Evolutionary conservation across 305 asterid genomes (phyloP).

Genomic region (Fraxinus sp.): DNA sequence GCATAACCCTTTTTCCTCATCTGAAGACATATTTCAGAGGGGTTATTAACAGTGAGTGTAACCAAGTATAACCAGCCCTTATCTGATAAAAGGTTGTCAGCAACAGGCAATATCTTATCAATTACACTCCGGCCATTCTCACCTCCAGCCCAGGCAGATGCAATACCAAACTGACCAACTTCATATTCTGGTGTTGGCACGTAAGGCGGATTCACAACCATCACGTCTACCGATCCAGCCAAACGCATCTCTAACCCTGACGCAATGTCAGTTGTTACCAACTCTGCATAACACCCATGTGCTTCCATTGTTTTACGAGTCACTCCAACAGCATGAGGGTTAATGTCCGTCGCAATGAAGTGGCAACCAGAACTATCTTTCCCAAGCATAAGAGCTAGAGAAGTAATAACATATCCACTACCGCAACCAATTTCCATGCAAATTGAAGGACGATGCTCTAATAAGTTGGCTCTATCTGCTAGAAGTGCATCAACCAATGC

Average conservation of each 20-base stretch:
- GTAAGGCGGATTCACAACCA: slow-evolving; percentile 89
- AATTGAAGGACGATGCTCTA: slow-evolving; percentile 53
- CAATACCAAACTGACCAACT: slow-evolving; percentile 64
- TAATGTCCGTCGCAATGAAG: slow-evolving; percentile 60
- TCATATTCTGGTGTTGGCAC: slow-evolving; percentile 88
- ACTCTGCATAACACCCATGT: slow-evolving; percentile 62
- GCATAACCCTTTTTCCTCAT: slow-evolving; percentile 71
- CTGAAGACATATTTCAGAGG: slow-evolving; percentile 53
- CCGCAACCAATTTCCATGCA: slow-evolving; percentile 91
- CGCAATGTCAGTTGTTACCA: slow-evolving; percentile 63
- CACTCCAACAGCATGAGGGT: slow-evolving; percentile 59
- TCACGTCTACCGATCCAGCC: slow-evolving; percentile 58
- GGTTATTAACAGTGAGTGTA: slow-evolving; percentile 52
- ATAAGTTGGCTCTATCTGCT: slow-evolving; percentile 61
- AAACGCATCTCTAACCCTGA: slow-evolving; percentile 58
- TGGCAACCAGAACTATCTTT: slow-evolving; percentile 24
- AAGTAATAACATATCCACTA: slow-evolving; percentile 78
- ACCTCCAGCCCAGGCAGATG: slow-evolving; percentile 79
- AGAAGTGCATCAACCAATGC: slow-evolving; percentile 75
- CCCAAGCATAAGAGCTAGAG: slow-evolving; percentile 66
- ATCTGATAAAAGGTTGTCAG: slow-evolving; percentile 54
- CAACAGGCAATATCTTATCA: slow-evolving; percentile 66
- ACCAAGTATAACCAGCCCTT: slow-evolving; percentile 69
- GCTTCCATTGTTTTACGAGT: slow-evolving; percentile 59
- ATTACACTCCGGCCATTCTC: slow-evolving; percentile 64